Conservation (phyloP, 2,329 filamentous ascomycete genomes). For the Xylariales sp. region DNA sequence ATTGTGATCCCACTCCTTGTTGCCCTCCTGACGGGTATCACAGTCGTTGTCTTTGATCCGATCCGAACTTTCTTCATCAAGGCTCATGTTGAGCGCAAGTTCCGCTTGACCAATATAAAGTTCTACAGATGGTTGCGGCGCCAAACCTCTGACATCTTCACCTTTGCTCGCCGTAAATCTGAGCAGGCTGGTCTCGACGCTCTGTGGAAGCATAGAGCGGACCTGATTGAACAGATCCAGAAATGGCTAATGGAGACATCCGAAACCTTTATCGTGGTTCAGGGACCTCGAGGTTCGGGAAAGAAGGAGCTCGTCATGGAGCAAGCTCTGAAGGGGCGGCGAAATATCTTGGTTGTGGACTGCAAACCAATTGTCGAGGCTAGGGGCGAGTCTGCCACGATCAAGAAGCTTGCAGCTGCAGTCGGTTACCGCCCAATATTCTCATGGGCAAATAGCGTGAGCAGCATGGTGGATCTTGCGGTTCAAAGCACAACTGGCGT, state of each 20-base stretch:
- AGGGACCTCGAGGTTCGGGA: constrained; percentile 86
- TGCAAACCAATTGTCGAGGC: constrained; percentile 93
- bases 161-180: constrained; percentile 50
- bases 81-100: constrained; percentile 73
- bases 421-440: constrained; percentile 94
- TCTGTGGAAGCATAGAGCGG: constrained; percentile 83
- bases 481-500: constrained; percentile 91
- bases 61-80: constrained; percentile 92
- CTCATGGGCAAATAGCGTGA: constrained; percentile 93
- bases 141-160: constrained; percentile 63
- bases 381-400: constrained; percentile 79
- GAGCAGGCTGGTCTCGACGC: constrained; percentile 70
- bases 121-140: constrained; percentile 78
- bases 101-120: constrained; percentile 68
- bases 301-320: constrained; percentile 86
- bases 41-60: constrained; percentile 88
- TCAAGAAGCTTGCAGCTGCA: constrained; percentile 72
- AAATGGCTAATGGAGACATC: constrained; percentile 84
- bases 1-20: constrained; percentile 82
- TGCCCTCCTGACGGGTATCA: constrained; percentile 75
- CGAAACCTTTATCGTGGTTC: constrained; percentile 90
- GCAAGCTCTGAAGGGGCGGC: constrained; percentile 71
- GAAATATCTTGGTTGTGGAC: constrained; percentile 79
- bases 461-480: constrained; percentile 86
- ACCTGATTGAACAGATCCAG: constrained; percentile 75